Evolutionary conservation across 2,329 filamentous ascomycete genomes (phyloP), one percentile per base, ranked within the genome.

Genomic region (Calonectria henricotiae): DNA sequence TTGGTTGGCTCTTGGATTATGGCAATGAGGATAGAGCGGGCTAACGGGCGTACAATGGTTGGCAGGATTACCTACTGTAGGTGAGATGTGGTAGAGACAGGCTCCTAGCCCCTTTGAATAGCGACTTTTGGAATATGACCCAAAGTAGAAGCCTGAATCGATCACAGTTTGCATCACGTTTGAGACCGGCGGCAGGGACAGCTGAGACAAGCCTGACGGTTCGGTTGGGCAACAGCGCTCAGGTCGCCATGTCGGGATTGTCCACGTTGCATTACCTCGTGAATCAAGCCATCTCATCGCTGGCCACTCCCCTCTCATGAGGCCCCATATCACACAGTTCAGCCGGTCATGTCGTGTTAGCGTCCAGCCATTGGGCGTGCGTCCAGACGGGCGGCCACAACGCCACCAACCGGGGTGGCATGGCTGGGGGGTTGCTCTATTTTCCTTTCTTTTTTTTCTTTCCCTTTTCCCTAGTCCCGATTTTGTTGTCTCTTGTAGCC

Each of bases 251-350:
- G 51, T 58, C 15, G 51, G 20, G 12, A 39, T 25, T 37, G 51
- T 58, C 51, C 51, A 58, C 51, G 51, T 58, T 58, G 51, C 51
- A 37, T 23, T 58, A 58, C 23, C 51, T 20, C 35, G 44, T 49
- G 49, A 65, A 55, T 27, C 62, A 43, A 27, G 62, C 62, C 46
- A 35, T 58, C 62, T 13, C 13, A 35, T 64, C 37, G 41, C 47
- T n/a, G 35, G 54, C 62, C 62, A 49, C 54, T 64, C 46, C 61
- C 62, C 32, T 64, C 44, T 43, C 17, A 41, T 49, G 46, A 27
- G 62, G 62, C 62, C 51, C 51, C 51, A 41, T 58, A 25, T 39
- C 35, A 39, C 51, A 55, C 51, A 58, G 51, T 58, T 58, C 51
- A 58, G 51, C 51, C 51, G 32, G 51, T 58, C 51, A 37, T 58